Evolutionary conservation across 768 basidiomycete genomes (phyloP).

Genomic region (Termitomyces sp.): DNA sequence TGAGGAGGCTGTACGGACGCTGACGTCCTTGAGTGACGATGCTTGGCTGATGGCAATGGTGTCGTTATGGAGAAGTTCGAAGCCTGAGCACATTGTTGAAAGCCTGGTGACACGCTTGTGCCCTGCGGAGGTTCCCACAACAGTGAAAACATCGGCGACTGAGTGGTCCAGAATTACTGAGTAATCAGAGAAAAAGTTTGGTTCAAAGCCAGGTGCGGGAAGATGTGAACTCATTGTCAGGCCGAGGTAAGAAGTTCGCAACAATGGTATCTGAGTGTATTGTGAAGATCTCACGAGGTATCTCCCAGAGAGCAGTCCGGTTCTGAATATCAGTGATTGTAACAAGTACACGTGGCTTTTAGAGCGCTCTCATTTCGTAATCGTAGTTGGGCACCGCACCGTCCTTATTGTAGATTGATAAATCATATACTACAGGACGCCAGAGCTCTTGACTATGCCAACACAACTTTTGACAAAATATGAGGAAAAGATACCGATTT

Average conservation of each 20-base stretch:
- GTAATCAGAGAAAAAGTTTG: conserved; percentile 29
- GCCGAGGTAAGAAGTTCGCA: neutral
- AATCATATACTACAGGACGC: conserved; percentile 33
- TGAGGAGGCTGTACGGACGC: conserved; percentile 13
- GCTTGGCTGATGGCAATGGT: conserved; percentile 16
- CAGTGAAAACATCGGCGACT: conserved; percentile 8
- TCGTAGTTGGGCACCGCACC: no score
- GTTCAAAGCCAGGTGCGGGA: conserved; percentile 13
- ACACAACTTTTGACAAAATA: conserved; percentile 70
- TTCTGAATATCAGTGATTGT: no score
- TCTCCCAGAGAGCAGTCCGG: neutral
- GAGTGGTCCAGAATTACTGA: conserved; percentile 15
- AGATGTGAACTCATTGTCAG: neutral
- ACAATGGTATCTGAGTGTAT: neutral
- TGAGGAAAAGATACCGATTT: conserved; percentile 50
- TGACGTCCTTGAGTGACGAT: conserved; percentile 13
- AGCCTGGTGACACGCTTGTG: conserved; percentile 31
- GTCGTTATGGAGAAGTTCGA: conserved; percentile 26
- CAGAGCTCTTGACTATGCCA: conserved; percentile 68
- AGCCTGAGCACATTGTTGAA: conserved; percentile 25
- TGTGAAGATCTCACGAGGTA: neutral
- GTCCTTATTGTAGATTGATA: no score
- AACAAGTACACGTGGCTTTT: no score
- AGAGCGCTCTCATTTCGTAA: no score
- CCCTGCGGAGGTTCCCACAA: conserved; percentile 26